Base-by-base conservation (phyloP, 2,329 filamentous ascomycete species). In the Thielaviopsis ethacetica region DNA sequence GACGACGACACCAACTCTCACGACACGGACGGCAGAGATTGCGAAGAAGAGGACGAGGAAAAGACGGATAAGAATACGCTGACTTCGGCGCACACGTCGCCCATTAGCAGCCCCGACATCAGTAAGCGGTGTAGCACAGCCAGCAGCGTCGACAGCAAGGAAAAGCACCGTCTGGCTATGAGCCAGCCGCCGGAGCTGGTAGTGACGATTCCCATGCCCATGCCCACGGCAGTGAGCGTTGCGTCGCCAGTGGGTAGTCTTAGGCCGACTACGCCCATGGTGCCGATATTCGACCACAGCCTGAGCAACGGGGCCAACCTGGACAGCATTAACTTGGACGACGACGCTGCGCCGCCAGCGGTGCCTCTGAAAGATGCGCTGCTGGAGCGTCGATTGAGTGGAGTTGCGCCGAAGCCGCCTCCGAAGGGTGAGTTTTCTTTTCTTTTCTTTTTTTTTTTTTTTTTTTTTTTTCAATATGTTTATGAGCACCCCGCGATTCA, bases 241-340 rank as follows among this genome's bases (percentile, higher is more conserved):
- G 59, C 59, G 10, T 61, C 59, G 13, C 59, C 59, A 19, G 56
- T 61, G 27, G 59, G 52, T 24, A 61, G 53, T 26, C 22, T 59
- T 22, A 54, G 59, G 41, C 59, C 53, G 53, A 63, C 58, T 27
- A 60, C 26, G 62, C 51, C 58, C 38, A 59, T 60, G 58, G 54
- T 59, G 22, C 47, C 61, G 17, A 53, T 61, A 5, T 61, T 61
- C 38, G 60, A 61, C 34, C 71, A 72, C 53, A 73, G 72, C 62
- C 67, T 77, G 51, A 79, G 77, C 22, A 70, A 71, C 63, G 71
- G 70, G 13, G 75, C 74, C 13, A 72, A 73, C 59, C 68, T 81
- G 59, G 76, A 82, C 66, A 77, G 84, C 67, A 81, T 90, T 62
- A 85, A 82, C 66, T 75, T 91, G 60, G 80, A 82, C 68, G 83